Percentiles rank a stretch among this genome's conserved stretches.
These are phyloP conservation scores for Hyphopichia wangnamkhiaoensis DNA, from an alignment of 1,139 yeast genomes.

Conservation along the genomic window DNA sequence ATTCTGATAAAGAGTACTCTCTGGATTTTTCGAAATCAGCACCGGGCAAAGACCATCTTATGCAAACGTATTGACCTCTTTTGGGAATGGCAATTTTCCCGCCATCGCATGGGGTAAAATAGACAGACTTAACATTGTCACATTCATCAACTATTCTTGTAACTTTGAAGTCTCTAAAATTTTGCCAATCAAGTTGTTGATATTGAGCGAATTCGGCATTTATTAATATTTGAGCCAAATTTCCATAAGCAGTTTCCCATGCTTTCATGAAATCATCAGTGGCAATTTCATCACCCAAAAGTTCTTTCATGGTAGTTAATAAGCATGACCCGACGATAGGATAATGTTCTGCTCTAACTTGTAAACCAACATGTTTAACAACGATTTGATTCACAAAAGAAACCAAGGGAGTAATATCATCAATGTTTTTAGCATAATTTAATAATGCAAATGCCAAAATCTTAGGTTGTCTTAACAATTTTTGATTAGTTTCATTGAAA, in stretches of 20 bases:
- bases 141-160: slow-evolving; percentile 45
- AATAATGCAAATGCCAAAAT: slow-evolving; percentile 65
- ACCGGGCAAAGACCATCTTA: slow-evolving; percentile 39
- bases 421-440: slow-evolving; percentile 65
- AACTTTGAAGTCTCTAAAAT: slow-evolving; percentile 55
- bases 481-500: slow-evolving; percentile 64
- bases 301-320: slow-evolving; percentile 52
- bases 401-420: slow-evolving; percentile 54
- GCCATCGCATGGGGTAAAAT: slow-evolving; percentile 51
- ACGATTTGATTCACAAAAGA: slow-evolving; percentile 63
- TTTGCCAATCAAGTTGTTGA: slow-evolving; percentile 50
- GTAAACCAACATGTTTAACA: slow-evolving; percentile 65
- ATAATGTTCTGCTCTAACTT: slow-evolving; percentile 63
- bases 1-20: slow-evolving; percentile 53
- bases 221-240: slow-evolving; percentile 62
- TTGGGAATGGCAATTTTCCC: slow-evolving; percentile 31
- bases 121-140: slow-evolving; percentile 50
- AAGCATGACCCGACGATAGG: slow-evolving; percentile 62
- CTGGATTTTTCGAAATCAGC: slow-evolving; percentile 40
- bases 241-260: slow-evolving; percentile 68
- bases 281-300: slow-evolving; percentile 58
- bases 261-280: slow-evolving; percentile 58
- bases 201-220: slow-evolving; percentile 54
- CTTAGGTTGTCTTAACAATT: slow-evolving; percentile 57
- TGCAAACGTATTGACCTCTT: slow-evolving; percentile 66